Percentiles rank a stretch among this genome's conserved stretches.
Conservation (phyloP, 257 asterid species). For the Leptodermis oblonga region DNA sequence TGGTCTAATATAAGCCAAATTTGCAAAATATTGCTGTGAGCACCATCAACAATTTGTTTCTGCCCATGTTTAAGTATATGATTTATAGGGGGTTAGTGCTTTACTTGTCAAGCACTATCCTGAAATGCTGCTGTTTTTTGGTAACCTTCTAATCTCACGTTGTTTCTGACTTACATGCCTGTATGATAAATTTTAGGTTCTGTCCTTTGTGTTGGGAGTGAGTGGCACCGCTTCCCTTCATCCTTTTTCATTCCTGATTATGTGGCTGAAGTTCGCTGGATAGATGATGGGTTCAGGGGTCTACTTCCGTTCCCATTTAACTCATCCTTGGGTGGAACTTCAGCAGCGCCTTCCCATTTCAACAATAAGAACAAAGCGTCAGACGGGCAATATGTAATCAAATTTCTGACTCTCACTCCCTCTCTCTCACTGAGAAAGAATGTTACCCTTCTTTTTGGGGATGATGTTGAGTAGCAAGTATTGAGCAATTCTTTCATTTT, state of each 20-base stretch:
- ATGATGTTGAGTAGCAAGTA: neutral
- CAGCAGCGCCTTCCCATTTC: conserved; percentile 86
- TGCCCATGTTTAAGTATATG: neutral
- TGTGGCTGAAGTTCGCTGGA: conserved; percentile 75
- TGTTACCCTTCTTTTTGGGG: neutral
- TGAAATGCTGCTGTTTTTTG: neutral
- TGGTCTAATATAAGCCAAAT: neutral
- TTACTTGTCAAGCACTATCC: neutral
- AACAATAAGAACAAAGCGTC: conserved; percentile 90
- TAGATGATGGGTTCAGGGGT: conserved; percentile 95
- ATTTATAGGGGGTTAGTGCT: neutral
- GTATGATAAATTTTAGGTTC: conserved; percentile 45
- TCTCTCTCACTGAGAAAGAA: neutral
- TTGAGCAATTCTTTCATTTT: neutral
- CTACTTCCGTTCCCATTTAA: conserved; percentile 94
- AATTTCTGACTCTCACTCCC: conserved; percentile 12
- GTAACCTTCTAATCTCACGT: neutral
- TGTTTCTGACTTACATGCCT: neutral
- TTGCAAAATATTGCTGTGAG: neutral
- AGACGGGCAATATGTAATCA: conserved; percentile 78
- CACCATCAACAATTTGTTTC: neutral
- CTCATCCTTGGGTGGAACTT: conserved; percentile 87
- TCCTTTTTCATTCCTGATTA: conserved; percentile 87
- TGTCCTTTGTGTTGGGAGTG: conserved; percentile 84
- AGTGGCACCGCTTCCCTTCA: conserved; percentile 97